Evolutionary conservation across 495 filamentous ascomycete genomes (phyloP).

Genomic region (Penicillium goetzii): DNA sequence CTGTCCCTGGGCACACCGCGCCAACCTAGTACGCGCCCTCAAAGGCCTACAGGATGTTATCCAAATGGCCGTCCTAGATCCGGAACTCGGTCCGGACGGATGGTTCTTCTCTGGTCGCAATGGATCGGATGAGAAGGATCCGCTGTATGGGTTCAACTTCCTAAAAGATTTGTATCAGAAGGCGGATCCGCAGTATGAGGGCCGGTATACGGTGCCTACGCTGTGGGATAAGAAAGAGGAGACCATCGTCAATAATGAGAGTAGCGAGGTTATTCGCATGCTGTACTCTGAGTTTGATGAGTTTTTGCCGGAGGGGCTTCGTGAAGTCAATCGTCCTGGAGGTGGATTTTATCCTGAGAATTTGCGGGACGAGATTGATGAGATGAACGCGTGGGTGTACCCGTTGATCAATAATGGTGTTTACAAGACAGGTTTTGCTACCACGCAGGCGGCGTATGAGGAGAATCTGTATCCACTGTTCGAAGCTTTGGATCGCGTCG

Average conservation of each 20-base stretch:
- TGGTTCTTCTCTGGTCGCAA: constrained; percentile 72
- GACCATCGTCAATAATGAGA: constrained; percentile 84
- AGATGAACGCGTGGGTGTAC: constrained; percentile 67
- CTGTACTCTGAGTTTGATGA: constrained; percentile 64
- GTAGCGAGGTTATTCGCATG: constrained; percentile 78
- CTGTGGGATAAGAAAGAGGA: constrained; percentile 75
- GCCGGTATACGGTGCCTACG: constrained; percentile 78
- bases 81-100: constrained; percentile 64
- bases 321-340: constrained; percentile 47
- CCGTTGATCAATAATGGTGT: constrained; percentile 70
- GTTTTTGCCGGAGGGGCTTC: constrained; percentile 53
- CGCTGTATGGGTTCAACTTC: constrained; percentile 64
- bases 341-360: constrained; percentile 61
- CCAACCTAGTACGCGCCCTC: constrained; percentile 73
- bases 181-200: constrained; percentile 68
- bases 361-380: constrained; percentile 61
- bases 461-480: constrained; percentile 63
- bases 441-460: constrained; percentile 66
- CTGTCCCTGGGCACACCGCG: constrained; percentile 85
- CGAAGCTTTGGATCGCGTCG: constrained; percentile 63
- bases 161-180: constrained; percentile 74
- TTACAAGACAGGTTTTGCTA: constrained; percentile 72
- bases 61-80: constrained; percentile 69
- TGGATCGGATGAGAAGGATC: constrained; percentile 62
- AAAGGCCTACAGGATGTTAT: constrained; percentile 79